phyloP scores from a whole-genome alignment of 805 yeast species.

The Cyberlindnera amylophila region DNA sequence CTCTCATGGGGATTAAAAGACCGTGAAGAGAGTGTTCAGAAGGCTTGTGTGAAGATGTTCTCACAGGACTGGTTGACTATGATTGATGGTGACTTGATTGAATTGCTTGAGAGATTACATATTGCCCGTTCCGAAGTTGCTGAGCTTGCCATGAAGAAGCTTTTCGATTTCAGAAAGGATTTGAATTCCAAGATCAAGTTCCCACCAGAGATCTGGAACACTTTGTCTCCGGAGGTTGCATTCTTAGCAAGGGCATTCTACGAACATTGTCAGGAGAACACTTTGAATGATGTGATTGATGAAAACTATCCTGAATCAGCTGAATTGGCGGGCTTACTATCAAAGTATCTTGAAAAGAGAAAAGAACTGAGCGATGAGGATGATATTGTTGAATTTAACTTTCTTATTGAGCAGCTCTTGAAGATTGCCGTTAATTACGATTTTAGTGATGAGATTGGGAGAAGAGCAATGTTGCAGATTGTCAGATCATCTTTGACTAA shows the following conservation, averaged over 20 bases:
- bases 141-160: constrained; percentile 57
- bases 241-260: constrained; percentile 67
- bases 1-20: constrained; percentile 85
- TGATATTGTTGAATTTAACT: constrained; percentile 60
- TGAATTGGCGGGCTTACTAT: constrained; percentile 56
- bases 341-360: constrained; percentile 52
- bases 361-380: constrained; percentile 25
- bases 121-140: constrained; percentile 68
- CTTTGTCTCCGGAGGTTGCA: constrained; percentile 69
- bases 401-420: constrained; percentile 70
- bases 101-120: constrained; percentile 66
- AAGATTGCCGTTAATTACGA: constrained; percentile 68
- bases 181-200: constrained; percentile 56
- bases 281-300: constrained; percentile 54
- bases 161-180: constrained; percentile 63
- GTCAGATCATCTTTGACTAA: constrained; percentile 57
- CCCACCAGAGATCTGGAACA: constrained; percentile 63
- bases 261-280: constrained; percentile 55
- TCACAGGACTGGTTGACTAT: constrained; percentile 67
- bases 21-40: constrained; percentile 69
- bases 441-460: constrained; percentile 85
- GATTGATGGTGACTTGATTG: constrained; percentile 66
- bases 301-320: constrained; percentile 76
- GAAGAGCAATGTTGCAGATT: constrained; percentile 66
- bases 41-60: constrained; percentile 70